Percentiles rank a stretch among this genome's conserved stretches.
phyloP scores from a whole-genome alignment of 2,329 filamentous ascomycete genomes.

The Achaetomium macrosporum region DNA sequence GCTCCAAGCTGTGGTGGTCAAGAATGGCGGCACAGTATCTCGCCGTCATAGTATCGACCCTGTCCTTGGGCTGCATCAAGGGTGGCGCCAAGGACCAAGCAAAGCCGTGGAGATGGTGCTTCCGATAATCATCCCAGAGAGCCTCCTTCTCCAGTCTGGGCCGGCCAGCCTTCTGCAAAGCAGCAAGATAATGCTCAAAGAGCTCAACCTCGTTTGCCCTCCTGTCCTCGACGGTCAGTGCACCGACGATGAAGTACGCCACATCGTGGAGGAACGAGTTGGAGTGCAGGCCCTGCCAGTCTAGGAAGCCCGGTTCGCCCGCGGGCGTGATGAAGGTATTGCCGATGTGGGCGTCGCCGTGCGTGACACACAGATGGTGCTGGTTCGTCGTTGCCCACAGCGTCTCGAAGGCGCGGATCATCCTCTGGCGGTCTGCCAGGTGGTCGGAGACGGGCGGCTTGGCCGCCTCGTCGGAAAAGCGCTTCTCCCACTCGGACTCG shows the following conservation, averaged over 20 bases:
- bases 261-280: constrained; percentile 40
- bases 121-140: constrained; percentile 29
- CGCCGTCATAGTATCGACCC: constrained; percentile 30
- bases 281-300: constrained; percentile 39
- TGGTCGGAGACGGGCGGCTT: constrained; percentile 14
- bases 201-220: constrained; percentile 35
- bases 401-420: constrained; percentile 29
- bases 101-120: constrained; percentile 30
- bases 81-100: constrained; percentile 33
- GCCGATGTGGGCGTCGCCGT: constrained; percentile 41
- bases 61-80: constrained; percentile 31
- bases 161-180: constrained; percentile 30
- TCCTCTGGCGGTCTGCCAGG: constrained; percentile 14
- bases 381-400: constrained; percentile 33
- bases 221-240: constrained; percentile 35
- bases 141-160: constrained; percentile 27
- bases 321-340: constrained; percentile 37
- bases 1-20: constrained; percentile 31
- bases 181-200: constrained; percentile 28
- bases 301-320: constrained; percentile 35
- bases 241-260: constrained; percentile 36
- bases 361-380: constrained; percentile 34
- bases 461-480: constrained; percentile 13
- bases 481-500: constrained; percentile 10
- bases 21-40: constrained; percentile 30